Evolutionary conservation across 208 protist genomes (phyloP), one percentile per base, ranked within the genome.

Genomic region (Angomonas ambiguus): DNA sequence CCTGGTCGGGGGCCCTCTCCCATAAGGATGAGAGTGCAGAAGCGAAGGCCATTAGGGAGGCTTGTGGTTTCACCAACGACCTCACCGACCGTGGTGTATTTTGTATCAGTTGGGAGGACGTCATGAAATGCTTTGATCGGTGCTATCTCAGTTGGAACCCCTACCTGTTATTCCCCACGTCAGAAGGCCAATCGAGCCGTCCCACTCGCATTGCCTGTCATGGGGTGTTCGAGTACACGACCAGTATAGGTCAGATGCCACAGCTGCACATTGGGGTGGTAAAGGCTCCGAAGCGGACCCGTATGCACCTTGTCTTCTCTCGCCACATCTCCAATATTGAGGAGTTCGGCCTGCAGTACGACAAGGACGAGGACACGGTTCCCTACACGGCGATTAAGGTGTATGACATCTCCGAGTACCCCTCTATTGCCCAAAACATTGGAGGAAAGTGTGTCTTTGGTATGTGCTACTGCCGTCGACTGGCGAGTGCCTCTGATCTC

Each of bases 111-210:
- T 95, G 87, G 79, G 72, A 78, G 16, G 89, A 95, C 65, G 62
- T 89, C 8, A 61, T 80, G 30, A 55, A 18, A 25, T 76, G 79
- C 73, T 96, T 95, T 58, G 75, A 80, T 48, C 72, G 78, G 22
- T 80, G 69, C 69, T 79, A 65, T 61, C 72, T 97, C 5, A 92
- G 80, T 65, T 97, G 92, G 90, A 94, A 93, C 65, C 92, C 92
- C 31, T 93, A 95, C 72, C 76, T 91, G 71, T 78, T 95, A 2
- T 95, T 79, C 65, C 81, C 76, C 51, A 79, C 74, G 0, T 33
- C 77, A 24, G 81, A 91, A 2, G 83, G 80, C 5, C 62, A 67
- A 62, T 67, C 89, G 25, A 67, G 67, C 16, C 75, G 80, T 10
- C 89, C 89, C 6, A 77, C 76, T 22, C 81, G 89, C 42, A 68